Base-by-base conservation (phyloP, 2,329 filamentous ascomycete genomes). In the Neocucurbitaria cava region DNA sequence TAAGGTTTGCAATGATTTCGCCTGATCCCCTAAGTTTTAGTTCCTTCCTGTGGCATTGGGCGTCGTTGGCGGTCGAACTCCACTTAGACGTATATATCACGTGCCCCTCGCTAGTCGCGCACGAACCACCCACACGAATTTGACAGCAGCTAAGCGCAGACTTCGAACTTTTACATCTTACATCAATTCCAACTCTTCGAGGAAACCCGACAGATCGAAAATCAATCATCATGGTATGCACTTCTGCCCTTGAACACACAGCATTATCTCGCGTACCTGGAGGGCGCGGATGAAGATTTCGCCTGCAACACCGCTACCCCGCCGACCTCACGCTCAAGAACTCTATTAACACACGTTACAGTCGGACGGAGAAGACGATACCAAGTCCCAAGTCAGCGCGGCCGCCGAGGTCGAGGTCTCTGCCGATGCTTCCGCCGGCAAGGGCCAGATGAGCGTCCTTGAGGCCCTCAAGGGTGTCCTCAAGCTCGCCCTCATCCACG, bases 311-410 rank as follows among this genome's bases (percentile, higher is more conserved):
- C 24, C 20, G n/a, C 47, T 38, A 55, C 54, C 28, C 49, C 53
- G 38, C 41, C 42, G 28, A 39, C 30, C n/a, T 39, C 24, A 23
- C 50, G 20, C 43, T 21, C 49, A 35, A 21, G 36, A 52, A 26
- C 24, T 20, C 43, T 42, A 51, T 61, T 69, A 58, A 71, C 68
- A 23, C 43, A 41, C 39, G 33, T 23, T 48, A 59, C 70, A 97
- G 95, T 98, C 94, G 92, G 94, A 98, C 92, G 94, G 94, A 98
- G 95, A 98, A 97, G 94, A 98, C 90, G 94, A 98, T 90, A 92
- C 89, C 83, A 89, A 87, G 82, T 88, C 89, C 81, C 89, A 91
- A 82, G 78, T 82, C 72, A 81, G 78, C 62, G 90, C 91, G 78
- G 92, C 90, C 79, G 86, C 88, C 74, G 95, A 97, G 86, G 93